Evolutionary conservation across 1,139 yeast genomes (phyloP), one percentile per base, ranked within the genome.

Genomic region (Taphrina deformans): DNA sequence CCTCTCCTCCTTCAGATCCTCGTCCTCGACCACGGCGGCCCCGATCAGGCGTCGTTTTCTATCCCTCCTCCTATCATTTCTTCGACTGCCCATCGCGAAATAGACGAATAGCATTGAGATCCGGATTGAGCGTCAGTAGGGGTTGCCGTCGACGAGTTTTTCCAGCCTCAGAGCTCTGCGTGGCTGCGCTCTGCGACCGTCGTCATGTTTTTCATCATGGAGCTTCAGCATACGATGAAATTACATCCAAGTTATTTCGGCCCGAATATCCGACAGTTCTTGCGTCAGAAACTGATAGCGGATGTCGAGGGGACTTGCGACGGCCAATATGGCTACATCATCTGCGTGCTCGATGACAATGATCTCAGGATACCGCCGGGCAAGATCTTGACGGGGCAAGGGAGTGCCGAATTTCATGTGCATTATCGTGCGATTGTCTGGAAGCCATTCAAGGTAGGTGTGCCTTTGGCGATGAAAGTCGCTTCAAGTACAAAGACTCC

Each of bases 271-370:
- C 91, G 89, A 76, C 96, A 90, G 73, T 92, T 86, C 75, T 81
- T 93, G 71, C 85, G 96, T 74, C 89, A 91, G 74, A 92, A 92
- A 76, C 82, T 93, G 70, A 82, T 95, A 68, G 91, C 90, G 71
- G 99, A 93, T 73, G 99, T 95, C 56, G 99, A 93, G 77, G 99
- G 99, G 23, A 91, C 98, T 0, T 95, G 99, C 78, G 91, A 99
- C 0, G 99, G 99, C 71, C 97, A 93, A 76, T 93, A 93, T 78
- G 99, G 99, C 6, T 93, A 93, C 76, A 93, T 93, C 71, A 88
- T 93, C 67, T 93, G 98, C 77, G 99, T 93, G 50, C 81, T 93
- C 75, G 99, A 93, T 74, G 90, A 96, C 70, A 90, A 89, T 88
- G 85, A 87, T 71, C 90, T 95, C 68, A 97, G 93, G 74, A 96